Evolutionary conservation across 75 land plant species (phyloP), one percentile per base, ranked within the genome.

Genomic region (Pinus taeda): DNA sequence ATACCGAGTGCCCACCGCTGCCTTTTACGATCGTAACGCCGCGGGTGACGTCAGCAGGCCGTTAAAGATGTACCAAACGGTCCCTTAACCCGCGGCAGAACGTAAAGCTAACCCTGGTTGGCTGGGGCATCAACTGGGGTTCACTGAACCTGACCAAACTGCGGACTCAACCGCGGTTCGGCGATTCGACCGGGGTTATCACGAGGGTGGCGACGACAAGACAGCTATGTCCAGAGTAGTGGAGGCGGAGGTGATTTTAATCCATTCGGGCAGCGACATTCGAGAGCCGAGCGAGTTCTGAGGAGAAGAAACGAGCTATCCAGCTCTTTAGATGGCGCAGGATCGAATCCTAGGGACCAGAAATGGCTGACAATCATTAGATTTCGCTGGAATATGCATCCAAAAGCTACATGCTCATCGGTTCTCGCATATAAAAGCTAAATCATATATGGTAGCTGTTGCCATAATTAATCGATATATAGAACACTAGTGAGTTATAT

Each of bases 11-110:
- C 12, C 55, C 55, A 49, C 55, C 55, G 11, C 65, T 14, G 1
- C 26, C 15, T 22, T 62, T 62, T 29, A 15, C 72, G 8, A 36
- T 69, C 42, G 72, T 67, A 67, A 67, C 71, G 71, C 71, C 39
- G 71, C 18, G 17, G 22, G n/a, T 69, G 72, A 69, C 72, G 72
- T 36, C 72, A 42, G 49, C 14, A 69, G 72, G 72, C 72, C 72
- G 72, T 69, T 69, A 69, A 69, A 69, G 72, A 18, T 20, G 49
- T 69, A 39, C 72, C 22, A 21, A 69, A 18, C 72, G 39, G 72
- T 69, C 55, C 72, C 72, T 69, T 37, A 69, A 69, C 72, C 49
- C 39, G 55, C 72, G 72, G 72, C 72, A 49, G 55, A 69, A 15
- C 49, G 11, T 39, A 69, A 42, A 39, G 24, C 39, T n/a, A 65